phyloP scores from a whole-genome alignment of 129 eudicot genomes.

The Dittrichia graveolens region DNA sequence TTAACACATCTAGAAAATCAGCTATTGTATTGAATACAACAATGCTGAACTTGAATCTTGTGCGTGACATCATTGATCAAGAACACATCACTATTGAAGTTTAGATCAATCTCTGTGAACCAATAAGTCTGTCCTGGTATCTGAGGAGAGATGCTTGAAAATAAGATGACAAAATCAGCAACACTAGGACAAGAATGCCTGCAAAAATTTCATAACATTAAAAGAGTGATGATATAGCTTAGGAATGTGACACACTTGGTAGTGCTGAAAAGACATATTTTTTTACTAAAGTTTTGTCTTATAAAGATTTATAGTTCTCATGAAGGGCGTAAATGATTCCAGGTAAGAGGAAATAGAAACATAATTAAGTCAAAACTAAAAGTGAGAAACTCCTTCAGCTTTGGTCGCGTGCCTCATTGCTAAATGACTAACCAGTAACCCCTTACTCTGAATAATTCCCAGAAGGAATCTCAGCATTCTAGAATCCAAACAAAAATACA shows the following conservation, averaged over 20 bases:
- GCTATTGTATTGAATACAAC: conserved; percentile 14
- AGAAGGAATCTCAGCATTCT: not conserved
- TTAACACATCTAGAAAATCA: conserved; percentile 7
- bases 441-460: not conserved
- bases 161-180: conserved; percentile 13
- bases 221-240: not conserved
- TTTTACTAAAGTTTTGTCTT: not conserved
- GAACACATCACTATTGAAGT: not conserved
- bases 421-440: not conserved
- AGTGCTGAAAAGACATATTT: not conserved
- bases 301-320: not conserved
- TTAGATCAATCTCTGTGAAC: conserved; percentile 10
- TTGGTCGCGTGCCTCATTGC: not conserved
- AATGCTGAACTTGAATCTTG: conserved; percentile 10
- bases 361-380: not conserved
- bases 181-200: conserved; percentile 32
- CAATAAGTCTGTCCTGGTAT: conserved; percentile 23
- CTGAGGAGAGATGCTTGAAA: conserved; percentile 17
- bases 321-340: not conserved
- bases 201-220: conserved; percentile 28
- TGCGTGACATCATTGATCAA: conserved; percentile 9
- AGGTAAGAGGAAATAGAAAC: too few relatives aligned
- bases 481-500: conserved; percentile 11
- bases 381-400: not conserved
- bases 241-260: not conserved